Base-by-base conservation (phyloP, 176 grass and related monocot species). In the Carex parvula region DNA sequence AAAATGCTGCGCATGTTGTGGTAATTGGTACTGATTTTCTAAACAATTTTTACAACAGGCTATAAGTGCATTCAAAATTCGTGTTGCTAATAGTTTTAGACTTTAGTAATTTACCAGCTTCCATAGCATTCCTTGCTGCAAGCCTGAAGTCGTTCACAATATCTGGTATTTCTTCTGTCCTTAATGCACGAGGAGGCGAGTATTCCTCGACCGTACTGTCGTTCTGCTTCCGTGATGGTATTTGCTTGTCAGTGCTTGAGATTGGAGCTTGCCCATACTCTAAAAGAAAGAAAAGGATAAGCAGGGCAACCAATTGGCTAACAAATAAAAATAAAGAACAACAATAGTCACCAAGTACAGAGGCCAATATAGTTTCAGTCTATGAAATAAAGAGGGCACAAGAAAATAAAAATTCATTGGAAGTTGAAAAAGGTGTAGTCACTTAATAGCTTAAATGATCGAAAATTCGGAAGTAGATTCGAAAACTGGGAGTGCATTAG, bases 111-210 rank as follows among this genome's bases (percentile, higher is more conserved):
- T 79, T 84, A 93, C 91, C 89, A 14, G 92, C 89, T 70, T 88
- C 79, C 10, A 94, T 52, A 21, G 92, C 87, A 65, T 94, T 94
- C 7, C 87, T 90, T 9, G 92, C 89, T 1, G 92, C 92, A 24
- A 44, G 32, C 50, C 92, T 89, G 29, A 91, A 94, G 63, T 94
- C 92, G 18, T 86, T 79, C 1, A 94, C 85, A 39, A 94, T 29
- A 0, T 2, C 15, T 0, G 89, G 83, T 8, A 94, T 86, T 80
- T 94, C 89, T 2, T 84, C 54, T 4, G 67, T 64, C 18, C 6
- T 60, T 0, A 91, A 82, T 33, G 20, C 70, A 5, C 90, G 64
- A 1, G 87, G 92, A 13, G 70, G 15, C 6, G 85, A 86, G 80
- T 81, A 91, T 32, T 82, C 61, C 30, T 77, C 60, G 5, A 52